Evolutionary conservation across 495 filamentous ascomycete genomes (phyloP).

Genomic region (Bryoglossum gracile): DNA sequence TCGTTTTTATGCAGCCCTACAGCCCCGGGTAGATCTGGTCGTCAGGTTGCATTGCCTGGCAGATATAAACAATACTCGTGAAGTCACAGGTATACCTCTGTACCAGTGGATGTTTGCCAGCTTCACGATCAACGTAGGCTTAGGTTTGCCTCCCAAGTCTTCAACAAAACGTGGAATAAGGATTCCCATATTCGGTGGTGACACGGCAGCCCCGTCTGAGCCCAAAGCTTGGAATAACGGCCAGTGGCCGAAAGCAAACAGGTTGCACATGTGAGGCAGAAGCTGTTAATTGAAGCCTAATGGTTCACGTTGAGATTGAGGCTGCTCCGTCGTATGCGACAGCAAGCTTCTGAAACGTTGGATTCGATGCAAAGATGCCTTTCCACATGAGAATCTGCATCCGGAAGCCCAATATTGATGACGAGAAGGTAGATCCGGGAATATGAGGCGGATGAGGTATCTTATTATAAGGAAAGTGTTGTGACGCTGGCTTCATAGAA

Average conservation of each 20-base stretch:
- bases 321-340: constrained; percentile 11
- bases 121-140: constrained; percentile 2
- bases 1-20: constrained; percentile 13
- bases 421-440: not conserved
- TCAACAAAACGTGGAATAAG: constrained; percentile 17
- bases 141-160: not conserved
- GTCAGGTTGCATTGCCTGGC: not conserved
- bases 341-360: constrained; percentile 1
- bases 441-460: constrained; percentile 5
- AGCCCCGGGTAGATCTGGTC: constrained; percentile 6
- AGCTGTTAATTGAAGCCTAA: not conserved
- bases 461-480: constrained; percentile 8
- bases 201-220: constrained; percentile 18
- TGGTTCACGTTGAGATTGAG: constrained; percentile 3
- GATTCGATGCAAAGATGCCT: constrained; percentile 3
- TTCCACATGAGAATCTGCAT: not conserved
- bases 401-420: not conserved
- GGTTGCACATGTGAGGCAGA: constrained; percentile 6
- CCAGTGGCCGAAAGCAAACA: constrained; percentile 20
- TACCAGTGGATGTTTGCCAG: not conserved
- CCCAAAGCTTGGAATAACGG: constrained; percentile 8
- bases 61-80: constrained; percentile 4
- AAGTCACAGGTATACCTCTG: not conserved
- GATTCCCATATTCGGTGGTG: constrained; percentile 8
- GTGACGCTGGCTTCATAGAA: not conserved